Base-by-base conservation (phyloP, 139 green algal genomes). In the Diplosphaera chodatii region DNA sequence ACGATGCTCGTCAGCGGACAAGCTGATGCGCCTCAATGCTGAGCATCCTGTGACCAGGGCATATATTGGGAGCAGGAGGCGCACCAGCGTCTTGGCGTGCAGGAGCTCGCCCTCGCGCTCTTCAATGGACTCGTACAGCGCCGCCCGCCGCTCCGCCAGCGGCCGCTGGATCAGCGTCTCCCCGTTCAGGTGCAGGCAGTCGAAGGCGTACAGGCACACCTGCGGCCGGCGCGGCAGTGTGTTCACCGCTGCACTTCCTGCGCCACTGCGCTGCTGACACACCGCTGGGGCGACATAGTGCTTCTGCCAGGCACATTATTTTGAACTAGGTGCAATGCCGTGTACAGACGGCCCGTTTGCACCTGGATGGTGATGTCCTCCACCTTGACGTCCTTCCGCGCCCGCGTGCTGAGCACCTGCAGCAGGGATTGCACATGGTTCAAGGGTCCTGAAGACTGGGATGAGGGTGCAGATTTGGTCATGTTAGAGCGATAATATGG, bases 111-210 rank as follows among this genome's bases (percentile, higher is more conserved):
- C 92, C 8, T 84, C 72, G 64, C 79, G 74, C 55, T 85, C 71
- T 25, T 76, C 69, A 31, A 97, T 79, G 22, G 90, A 71, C 2
- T 27, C 34, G 59, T 91, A 85, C 63, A 99, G 79, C 32, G 87
- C 86, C 67, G 91, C 73, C 0, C 95, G 77, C 10, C 95, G 82
- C 70, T 90, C 83, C 1, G 76, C 91, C 20, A 97, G 83, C 20
- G 91, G 83, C 65, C 77, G 66, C 32, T 86, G 71, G 62, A 98
- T 83, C 69, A 98, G 84, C 55, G 80, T 74, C 55, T 86, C 30
- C 34, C 94, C 95, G 82, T 99, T 94, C 28, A 96, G 76, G 87
- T 95, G 98, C 28, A 98, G 91, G 83, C 91, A 96, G 84, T 99
- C 95, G 74, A 99, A 99, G 25, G 89, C 90, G 74, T 90, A 98